Percentiles rank a stretch among this genome's conserved stretches.
phyloP scores from a whole-genome alignment of 1,139 yeast species.

The Pichia sp. region DNA sequence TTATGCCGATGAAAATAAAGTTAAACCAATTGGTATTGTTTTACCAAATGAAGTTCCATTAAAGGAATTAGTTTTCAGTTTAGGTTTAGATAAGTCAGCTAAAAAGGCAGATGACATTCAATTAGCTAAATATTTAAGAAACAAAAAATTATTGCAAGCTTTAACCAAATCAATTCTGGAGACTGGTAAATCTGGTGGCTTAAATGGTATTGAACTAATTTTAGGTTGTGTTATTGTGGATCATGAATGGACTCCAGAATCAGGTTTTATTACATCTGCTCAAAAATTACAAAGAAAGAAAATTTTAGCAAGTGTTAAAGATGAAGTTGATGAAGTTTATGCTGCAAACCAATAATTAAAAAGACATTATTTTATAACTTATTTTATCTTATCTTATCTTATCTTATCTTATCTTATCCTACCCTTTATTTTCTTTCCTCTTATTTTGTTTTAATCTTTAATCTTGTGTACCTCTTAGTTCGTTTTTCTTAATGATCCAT shows the following conservation, averaged over 20 bases:
- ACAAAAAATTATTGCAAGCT: constrained; percentile 49
- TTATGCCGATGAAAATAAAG: constrained; percentile 80
- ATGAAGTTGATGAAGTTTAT: constrained; percentile 54
- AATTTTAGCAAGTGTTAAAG: constrained; percentile 62
- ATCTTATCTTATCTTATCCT: background rate
- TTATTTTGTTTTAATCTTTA: too few relatives aligned
- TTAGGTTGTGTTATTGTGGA: constrained; percentile 73
- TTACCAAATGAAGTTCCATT: constrained; percentile 71
- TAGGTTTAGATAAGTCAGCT: constrained; percentile 39
- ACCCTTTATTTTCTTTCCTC: background rate
- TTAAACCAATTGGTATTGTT: constrained; percentile 88
- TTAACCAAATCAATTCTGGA: constrained; percentile 55
- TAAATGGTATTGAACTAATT: constrained; percentile 79
- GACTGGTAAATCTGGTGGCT: constrained; percentile 77
- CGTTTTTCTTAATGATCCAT: background rate
- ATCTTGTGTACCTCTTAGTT: background rate
- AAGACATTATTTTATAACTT: background rate
- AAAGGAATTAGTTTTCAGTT: constrained; percentile 50
- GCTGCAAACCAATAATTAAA: constrained; percentile 15
- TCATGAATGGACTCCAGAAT: constrained; percentile 97
- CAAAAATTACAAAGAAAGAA: constrained; percentile 94
- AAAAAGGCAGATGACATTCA: constrained; percentile 37
- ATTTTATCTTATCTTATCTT: background rate
- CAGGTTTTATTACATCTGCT: constrained; percentile 89
- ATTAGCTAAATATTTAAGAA: constrained; percentile 46